These are phyloP conservation scores for Hypoxylon subgilvum DNA, from an alignment of 495 filamentous ascomycete species.

Conservation along the genomic window DNA sequence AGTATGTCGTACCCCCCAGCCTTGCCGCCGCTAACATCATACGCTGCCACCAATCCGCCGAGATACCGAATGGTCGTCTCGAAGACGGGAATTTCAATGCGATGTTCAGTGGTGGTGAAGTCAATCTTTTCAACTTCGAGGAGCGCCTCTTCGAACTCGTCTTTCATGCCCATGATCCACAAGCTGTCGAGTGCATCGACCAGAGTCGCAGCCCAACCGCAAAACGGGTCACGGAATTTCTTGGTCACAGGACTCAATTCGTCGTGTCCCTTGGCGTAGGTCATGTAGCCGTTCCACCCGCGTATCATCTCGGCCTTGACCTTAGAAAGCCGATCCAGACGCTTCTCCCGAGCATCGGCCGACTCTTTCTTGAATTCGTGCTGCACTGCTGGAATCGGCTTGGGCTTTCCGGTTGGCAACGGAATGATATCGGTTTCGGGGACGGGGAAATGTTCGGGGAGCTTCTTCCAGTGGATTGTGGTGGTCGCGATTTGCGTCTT, in stretches of 20 bases:
- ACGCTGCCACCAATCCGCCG: slow-evolving; percentile 80
- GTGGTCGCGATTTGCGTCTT: slow-evolving; percentile 33
- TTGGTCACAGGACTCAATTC: slow-evolving; percentile 77
- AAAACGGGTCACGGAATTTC: slow-evolving; percentile 75
- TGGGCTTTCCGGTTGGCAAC: slow-evolving; percentile 73
- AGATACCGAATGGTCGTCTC: slow-evolving; percentile 90
- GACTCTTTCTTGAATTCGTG: slow-evolving; percentile 69
- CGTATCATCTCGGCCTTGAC: slow-evolving; percentile 79
- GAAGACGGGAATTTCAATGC: slow-evolving; percentile 73
- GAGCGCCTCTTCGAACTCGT: slow-evolving; percentile 88
- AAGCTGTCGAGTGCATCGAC: slow-evolving; percentile 93
- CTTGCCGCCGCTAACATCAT: slow-evolving; percentile 74
- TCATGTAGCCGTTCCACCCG: slow-evolving; percentile 83
- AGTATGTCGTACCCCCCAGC: slow-evolving; percentile 62
- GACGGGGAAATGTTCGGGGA: slow-evolving; percentile 76
- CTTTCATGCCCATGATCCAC: slow-evolving; percentile 92
- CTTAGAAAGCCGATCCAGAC: slow-evolving; percentile 66
- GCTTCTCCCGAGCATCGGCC: slow-evolving; percentile 62
- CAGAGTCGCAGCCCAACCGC: slow-evolving; percentile 91
- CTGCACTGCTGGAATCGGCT: slow-evolving; percentile 78
- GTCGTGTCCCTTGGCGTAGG: slow-evolving; percentile 82
- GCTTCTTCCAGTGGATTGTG: slow-evolving; percentile 70
- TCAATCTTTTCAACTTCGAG: slow-evolving; percentile 80
- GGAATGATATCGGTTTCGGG: slow-evolving; percentile 69
- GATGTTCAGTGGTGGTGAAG: slow-evolving; percentile 75